These are phyloP conservation scores for Magnusiomyces paraingens DNA, from an alignment of 1,139 yeast species.

Conservation along the genomic window DNA sequence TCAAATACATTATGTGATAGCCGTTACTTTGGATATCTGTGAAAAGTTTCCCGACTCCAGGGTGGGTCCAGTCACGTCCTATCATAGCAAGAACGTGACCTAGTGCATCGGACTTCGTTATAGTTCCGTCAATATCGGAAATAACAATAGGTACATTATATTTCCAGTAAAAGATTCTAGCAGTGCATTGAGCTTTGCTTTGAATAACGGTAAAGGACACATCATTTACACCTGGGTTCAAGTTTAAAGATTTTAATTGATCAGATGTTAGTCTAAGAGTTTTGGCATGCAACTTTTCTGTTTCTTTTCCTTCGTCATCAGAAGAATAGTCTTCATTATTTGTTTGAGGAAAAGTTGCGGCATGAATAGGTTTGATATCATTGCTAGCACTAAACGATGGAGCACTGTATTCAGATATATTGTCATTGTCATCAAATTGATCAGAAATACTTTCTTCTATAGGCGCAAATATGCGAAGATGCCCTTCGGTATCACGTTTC, in stretches of 20 bases:
- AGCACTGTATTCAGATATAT: background rate
- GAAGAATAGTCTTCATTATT: background rate
- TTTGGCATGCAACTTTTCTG: slow-evolving; percentile 50
- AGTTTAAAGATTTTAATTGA: slow-evolving; percentile 66
- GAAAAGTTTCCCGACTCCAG: slow-evolving; percentile 88
- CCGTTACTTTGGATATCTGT: slow-evolving; percentile 83
- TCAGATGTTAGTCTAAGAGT: slow-evolving; percentile 89
- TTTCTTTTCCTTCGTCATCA: slow-evolving; percentile 1
- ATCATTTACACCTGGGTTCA: slow-evolving; percentile 74
- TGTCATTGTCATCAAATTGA: background rate
- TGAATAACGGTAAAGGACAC: slow-evolving; percentile 72
- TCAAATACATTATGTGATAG: slow-evolving; percentile 85
- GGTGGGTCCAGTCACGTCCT: slow-evolving; percentile 98
- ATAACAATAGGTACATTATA: slow-evolving; percentile 83
- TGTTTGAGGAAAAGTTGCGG: slow-evolving; percentile 1
- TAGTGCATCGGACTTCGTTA: slow-evolving; percentile 93
- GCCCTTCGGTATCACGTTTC: slow-evolving; percentile 64
- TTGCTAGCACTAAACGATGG: slow-evolving; percentile 7
- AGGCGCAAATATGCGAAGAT: slow-evolving; percentile 51
- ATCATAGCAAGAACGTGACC: slow-evolving; percentile 93
- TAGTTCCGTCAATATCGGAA: slow-evolving; percentile 97
- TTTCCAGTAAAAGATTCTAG: slow-evolving; percentile 81
- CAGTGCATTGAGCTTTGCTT: slow-evolving; percentile 69
- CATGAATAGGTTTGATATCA: slow-evolving; percentile 3
- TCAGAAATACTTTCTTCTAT: slow-evolving; percentile 29